Evolutionary conservation across 495 filamentous ascomycete genomes (phyloP).

Genomic region (Astrocystis sublimbata): DNA sequence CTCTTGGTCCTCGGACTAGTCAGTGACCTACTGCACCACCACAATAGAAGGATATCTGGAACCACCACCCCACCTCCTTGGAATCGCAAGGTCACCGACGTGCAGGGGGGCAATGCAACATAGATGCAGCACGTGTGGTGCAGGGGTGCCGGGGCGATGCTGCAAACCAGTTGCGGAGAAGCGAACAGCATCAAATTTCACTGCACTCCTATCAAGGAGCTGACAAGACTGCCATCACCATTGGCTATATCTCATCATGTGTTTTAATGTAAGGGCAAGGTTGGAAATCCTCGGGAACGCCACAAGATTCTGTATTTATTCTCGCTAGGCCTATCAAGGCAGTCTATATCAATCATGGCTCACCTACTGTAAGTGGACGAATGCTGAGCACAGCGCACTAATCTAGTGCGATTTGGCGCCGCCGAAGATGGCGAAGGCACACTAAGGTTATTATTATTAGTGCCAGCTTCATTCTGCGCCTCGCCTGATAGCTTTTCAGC

Average conservation of each 20-base stretch:
- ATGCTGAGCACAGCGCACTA: too few species aligned
- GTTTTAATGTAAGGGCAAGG: not conserved
- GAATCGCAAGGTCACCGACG: too few species aligned
- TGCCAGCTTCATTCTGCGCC: too few species aligned
- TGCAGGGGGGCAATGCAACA: too few species aligned
- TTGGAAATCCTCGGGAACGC: not conserved
- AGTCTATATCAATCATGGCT: not conserved
- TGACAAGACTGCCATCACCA: not conserved
- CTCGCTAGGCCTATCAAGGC: conserved; percentile 4
- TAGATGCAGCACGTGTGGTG: not conserved
- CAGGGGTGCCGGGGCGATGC: not conserved
- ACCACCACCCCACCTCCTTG: not conserved
- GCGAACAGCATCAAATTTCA: not conserved
- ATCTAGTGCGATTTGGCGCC: too few species aligned
- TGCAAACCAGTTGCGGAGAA: too few species aligned
- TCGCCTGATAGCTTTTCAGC: not conserved
- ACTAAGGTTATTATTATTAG: not conserved
- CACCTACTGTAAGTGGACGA: not conserved
- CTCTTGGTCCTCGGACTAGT: not conserved
- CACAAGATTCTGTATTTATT: not conserved
- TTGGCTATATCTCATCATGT: not conserved
- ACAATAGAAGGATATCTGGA: not conserved
- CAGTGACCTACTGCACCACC: too few species aligned
- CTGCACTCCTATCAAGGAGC: not conserved
- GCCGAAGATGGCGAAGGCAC: too few species aligned